These are phyloP conservation scores for Agarophyton chilense DNA, from an alignment of 23 red algal genomes.

Conservation along the genomic window DNA sequence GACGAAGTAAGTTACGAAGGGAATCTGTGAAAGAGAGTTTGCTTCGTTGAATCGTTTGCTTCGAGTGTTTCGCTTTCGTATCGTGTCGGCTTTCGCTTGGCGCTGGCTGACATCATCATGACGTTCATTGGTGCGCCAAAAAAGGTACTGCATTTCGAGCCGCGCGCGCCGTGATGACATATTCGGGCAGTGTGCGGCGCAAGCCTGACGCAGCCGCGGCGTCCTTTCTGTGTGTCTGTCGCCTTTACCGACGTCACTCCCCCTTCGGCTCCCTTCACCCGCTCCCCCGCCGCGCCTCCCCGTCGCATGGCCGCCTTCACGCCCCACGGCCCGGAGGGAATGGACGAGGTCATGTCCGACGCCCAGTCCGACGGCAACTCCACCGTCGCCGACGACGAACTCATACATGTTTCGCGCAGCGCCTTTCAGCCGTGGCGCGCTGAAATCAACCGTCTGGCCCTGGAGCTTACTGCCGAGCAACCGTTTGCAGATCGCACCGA, in stretches of 20 bases:
- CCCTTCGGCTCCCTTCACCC: background rate
- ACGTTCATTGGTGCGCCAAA: too few relatives aligned
- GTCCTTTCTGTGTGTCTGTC: background rate
- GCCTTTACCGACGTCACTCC: too few relatives aligned
- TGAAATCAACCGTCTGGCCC: constrained; percentile 5
- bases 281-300: background rate
- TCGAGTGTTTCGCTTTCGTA: too few relatives aligned
- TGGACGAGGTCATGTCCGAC: constrained; percentile 17
- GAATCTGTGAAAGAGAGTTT: too few relatives aligned
- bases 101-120: too few relatives aligned
- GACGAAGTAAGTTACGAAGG: too few relatives aligned
- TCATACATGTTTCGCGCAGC: background rate
- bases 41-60: too few relatives aligned
- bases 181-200: too few relatives aligned
- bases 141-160: background rate
- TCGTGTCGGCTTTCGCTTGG: too few relatives aligned
- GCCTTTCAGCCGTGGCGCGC: constrained; percentile 12
- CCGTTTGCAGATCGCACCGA: background rate
- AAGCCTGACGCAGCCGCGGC: too few relatives aligned
- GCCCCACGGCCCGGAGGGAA: background rate
- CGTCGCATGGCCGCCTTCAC: background rate
- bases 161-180: background rate
- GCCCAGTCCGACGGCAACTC: background rate
- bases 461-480: background rate
- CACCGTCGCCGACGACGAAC: background rate